Percentiles rank a stretch among this genome's conserved stretches.
phyloP scores from a whole-genome alignment of 345 rosid species.

The Bruguiera parviflora region DNA sequence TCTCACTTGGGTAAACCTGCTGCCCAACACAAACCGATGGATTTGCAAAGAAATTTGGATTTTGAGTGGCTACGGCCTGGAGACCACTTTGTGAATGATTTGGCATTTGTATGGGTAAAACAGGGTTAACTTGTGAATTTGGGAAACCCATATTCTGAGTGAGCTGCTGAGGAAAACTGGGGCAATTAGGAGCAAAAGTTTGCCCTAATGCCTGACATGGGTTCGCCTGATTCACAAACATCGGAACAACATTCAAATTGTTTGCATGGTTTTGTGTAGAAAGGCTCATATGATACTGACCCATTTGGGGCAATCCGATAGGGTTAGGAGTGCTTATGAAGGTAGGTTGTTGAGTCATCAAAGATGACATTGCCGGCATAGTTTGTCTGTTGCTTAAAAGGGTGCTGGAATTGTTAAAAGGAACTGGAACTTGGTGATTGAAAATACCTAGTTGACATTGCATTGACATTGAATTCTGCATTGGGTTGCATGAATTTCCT shows the following conservation, averaged over 20 bases:
- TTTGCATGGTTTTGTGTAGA: conserved; percentile 10
- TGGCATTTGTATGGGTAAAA: conserved; percentile 27
- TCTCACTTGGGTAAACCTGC: conserved; percentile 38
- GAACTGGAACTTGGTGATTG: conserved; percentile 39
- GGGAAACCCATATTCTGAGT: conserved; percentile 35
- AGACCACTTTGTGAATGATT: conserved; percentile 23
- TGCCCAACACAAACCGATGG: conserved; percentile 40
- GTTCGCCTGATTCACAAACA: conserved; percentile 27
- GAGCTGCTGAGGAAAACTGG: conserved; percentile 35
- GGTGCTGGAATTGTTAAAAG: conserved; percentile 22
- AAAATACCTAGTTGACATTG: conserved; percentile 35
- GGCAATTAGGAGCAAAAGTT: conserved; percentile 15
- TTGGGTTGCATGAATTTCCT: conserved; percentile 2
- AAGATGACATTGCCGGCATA: conserved; percentile 25
- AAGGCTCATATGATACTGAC: conserved; percentile 17
- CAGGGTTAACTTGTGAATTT: conserved; percentile 41
- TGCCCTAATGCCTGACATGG: conserved; percentile 37
- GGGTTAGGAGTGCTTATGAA: conserved; percentile 25
- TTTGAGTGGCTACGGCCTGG: conserved; percentile 14
- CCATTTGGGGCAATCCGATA: conserved; percentile 24
- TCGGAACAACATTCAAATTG: conserved; percentile 10
- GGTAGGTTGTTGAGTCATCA: conserved; percentile 34
- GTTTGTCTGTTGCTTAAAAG: conserved; percentile 12
- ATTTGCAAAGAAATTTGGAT: conserved; percentile 41
- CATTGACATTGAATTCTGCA: conserved; percentile 17